These are phyloP conservation scores for Hortiboletus flavorubellus DNA, from an alignment of 768 basidiomycete species.

Conservation along the genomic window DNA sequence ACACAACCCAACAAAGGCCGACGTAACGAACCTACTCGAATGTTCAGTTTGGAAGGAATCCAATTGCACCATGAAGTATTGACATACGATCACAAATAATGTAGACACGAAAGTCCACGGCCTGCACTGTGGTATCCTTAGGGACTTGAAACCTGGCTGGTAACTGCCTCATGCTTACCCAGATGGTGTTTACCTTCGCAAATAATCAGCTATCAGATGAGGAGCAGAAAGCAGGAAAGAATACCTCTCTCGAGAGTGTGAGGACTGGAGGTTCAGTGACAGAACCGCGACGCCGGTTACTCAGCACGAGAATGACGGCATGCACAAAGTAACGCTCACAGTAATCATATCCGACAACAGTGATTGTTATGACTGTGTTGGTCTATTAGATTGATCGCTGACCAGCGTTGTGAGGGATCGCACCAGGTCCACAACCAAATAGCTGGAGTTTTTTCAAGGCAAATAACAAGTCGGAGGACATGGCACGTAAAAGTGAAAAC, in stretches of 20 bases:
- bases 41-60: background rate
- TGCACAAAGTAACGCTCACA: background rate
- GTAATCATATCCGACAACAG: conserved; percentile 5
- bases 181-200: conserved; percentile 4
- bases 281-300: background rate
- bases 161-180: background rate
- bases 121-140: background rate
- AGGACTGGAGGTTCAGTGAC: background rate
- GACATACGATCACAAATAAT: conserved; percentile 6
- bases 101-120: conserved; percentile 9
- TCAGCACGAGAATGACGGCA: background rate
- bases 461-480: background rate
- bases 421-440: background rate
- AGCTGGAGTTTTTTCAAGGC: background rate
- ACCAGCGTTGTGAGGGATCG: too few relatives aligned
- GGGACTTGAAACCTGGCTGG: background rate
- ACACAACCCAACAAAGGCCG: background rate
- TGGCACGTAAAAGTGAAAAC: background rate
- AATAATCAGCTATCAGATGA: background rate
- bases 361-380: background rate
- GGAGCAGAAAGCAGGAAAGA: background rate
- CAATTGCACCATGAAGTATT: too few relatives aligned
- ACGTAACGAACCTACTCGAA: background rate
- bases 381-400: background rate
- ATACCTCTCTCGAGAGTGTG: conserved; percentile 5